phyloP scores from a whole-genome alignment of 73 alveolate species.

The Paramecium sexaurelia region DNA sequence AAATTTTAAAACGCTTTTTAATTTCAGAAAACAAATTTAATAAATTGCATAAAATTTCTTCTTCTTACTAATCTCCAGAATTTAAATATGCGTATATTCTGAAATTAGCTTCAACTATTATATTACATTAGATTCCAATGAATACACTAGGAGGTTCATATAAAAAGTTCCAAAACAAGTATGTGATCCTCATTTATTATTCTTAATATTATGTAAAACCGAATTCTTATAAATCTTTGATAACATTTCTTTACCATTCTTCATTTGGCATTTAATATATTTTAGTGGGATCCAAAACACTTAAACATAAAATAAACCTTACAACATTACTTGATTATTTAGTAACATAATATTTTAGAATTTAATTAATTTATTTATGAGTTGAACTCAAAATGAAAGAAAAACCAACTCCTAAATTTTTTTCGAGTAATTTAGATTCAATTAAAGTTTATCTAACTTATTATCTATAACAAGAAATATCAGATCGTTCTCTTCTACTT shows the following conservation, averaged over 20 bases:
- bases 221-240: conserved; percentile 21
- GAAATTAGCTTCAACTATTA: conserved; percentile 47
- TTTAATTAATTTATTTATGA: conserved; percentile 30
- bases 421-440: conserved; percentile 21
- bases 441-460: not conserved
- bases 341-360: conserved; percentile 21
- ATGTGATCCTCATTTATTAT: not conserved
- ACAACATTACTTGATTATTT: not conserved
- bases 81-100: conserved; percentile 45
- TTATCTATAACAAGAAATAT: not conserved
- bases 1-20: not conserved
- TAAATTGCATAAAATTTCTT: conserved; percentile 11
- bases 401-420: conserved; percentile 34
- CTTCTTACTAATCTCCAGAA: conserved; percentile 3
- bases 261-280: conserved; percentile 38
- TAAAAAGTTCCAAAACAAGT: conserved; percentile 33
- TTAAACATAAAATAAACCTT: not conserved
- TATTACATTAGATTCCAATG: conserved; percentile 6
- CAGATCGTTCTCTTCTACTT: not conserved
- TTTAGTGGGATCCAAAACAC: not conserved
- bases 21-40: conserved; percentile 44
- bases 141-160: conserved; percentile 38
- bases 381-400: conserved; percentile 49
- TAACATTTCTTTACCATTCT: not conserved
- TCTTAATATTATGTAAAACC: not conserved